Evolutionary conservation across 139 green algal genomes (phyloP).

Genomic region (Auxenochlorella protothecoides): DNA sequence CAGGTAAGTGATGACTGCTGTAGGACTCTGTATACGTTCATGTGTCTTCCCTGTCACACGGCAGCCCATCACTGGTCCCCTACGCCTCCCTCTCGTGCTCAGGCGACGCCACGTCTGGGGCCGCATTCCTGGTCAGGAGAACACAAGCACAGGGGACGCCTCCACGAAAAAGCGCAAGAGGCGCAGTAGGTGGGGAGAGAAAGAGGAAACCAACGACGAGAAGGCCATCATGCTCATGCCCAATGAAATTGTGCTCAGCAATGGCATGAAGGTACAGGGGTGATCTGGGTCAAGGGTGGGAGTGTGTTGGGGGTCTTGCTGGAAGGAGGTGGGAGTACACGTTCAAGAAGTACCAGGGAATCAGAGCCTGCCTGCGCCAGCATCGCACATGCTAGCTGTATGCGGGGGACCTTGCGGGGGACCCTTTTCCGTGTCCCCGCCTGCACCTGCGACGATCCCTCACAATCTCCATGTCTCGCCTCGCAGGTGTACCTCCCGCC

Average conservation of each 20-base stretch:
- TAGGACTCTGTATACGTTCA: neutral
- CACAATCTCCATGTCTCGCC: neutral
- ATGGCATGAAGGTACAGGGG: constrained; percentile 13
- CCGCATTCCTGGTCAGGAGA: constrained; percentile 7
- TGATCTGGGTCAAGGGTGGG: too few relatives aligned
- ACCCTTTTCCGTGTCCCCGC: neutral
- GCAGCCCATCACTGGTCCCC: neutral
- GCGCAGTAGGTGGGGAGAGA: neutral
- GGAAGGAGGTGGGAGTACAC: neutral
- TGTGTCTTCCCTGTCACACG: neutral
- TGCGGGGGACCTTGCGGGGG: too few relatives aligned
- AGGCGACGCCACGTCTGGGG: constrained; percentile 12
- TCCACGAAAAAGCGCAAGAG: neutral
- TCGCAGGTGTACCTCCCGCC: constrained; percentile 34
- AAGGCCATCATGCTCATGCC: constrained; percentile 22
- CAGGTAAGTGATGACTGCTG: neutral
- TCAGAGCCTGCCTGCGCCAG: neutral
- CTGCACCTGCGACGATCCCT: neutral
- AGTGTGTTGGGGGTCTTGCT: too few relatives aligned
- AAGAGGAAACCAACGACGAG: neutral
- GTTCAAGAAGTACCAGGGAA: neutral
- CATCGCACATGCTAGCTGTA: neutral
- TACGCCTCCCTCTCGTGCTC: neutral
- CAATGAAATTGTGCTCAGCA: constrained; percentile 21
- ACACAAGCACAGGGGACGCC: neutral